Conservation (phyloP, 1,284 basidiomycete species). For the Meripilus lineatus region DNA sequence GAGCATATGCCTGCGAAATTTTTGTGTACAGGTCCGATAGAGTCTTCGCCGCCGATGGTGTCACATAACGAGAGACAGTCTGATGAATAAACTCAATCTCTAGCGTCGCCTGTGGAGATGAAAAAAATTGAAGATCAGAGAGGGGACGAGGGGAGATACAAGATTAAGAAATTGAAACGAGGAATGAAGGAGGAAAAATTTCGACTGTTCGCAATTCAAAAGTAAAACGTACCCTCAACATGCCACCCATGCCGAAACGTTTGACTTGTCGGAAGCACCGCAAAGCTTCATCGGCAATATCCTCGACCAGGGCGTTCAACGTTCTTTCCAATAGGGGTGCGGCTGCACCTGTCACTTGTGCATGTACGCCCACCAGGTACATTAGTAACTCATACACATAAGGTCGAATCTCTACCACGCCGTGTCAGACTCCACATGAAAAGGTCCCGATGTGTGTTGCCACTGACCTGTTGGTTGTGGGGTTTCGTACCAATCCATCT, state of each 20-base stretch:
- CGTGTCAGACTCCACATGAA: neutral
- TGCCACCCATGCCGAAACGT: slow-evolving; percentile 95
- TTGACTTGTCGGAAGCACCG: slow-evolving; percentile 83
- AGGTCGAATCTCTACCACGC: slow-evolving; percentile 75
- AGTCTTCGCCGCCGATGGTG: slow-evolving; percentile 71
- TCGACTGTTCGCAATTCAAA: slow-evolving; percentile 1
- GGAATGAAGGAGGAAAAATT: slow-evolving; percentile 5
- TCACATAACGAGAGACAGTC: slow-evolving; percentile 86
- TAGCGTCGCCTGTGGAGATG: slow-evolving; percentile 76
- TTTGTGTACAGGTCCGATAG: slow-evolving; percentile 91
- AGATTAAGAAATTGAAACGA: neutral
- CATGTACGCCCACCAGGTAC: slow-evolving; percentile 87
- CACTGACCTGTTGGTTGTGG: slow-evolving; percentile 79
- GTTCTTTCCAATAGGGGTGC: slow-evolving; percentile 78
- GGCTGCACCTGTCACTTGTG: slow-evolving; percentile 81
- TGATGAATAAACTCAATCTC: slow-evolving; percentile 99
- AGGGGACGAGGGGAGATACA: neutral
- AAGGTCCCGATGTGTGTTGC: slow-evolving; percentile 1
- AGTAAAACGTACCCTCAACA: slow-evolving; percentile 75
- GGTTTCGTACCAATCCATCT: slow-evolving; percentile 90
- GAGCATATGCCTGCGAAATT: slow-evolving; percentile 88
- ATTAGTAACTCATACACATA: slow-evolving; percentile 93
- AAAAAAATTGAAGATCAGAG: neutral
- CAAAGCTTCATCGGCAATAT: slow-evolving; percentile 78
- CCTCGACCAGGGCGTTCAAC: slow-evolving; percentile 80